These are phyloP conservation scores for Trichoderma semiorbis DNA, from an alignment of 2,329 filamentous ascomycete genomes.

Conservation along the genomic window DNA sequence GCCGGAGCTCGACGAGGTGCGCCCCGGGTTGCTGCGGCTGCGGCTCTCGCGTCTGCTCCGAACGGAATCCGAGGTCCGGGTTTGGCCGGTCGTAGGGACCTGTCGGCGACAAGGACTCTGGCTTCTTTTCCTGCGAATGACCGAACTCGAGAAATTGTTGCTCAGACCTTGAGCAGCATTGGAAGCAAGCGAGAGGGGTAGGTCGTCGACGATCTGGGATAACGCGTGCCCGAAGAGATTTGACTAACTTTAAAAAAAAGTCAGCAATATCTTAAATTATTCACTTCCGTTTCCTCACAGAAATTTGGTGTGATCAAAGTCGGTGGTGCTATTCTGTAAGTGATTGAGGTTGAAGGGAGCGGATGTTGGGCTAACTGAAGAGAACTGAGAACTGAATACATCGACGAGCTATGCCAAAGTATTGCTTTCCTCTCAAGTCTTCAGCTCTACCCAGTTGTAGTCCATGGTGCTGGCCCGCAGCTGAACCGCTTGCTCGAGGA, in stretches of 20 bases:
- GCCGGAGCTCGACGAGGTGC: constrained; percentile 42
- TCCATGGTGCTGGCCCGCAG: constrained; percentile 93
- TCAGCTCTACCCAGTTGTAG: constrained; percentile 89
- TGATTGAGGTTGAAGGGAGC: background rate
- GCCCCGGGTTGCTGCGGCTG: constrained; percentile 29
- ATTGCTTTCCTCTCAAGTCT: constrained; percentile 92
- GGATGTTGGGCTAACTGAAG: background rate
- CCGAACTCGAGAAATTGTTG: constrained; percentile 36
- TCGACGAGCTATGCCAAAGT: constrained; percentile 71
- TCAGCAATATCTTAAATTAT: constrained; percentile 95
- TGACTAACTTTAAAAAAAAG: constrained; percentile 33
- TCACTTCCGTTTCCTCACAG: constrained; percentile 93
- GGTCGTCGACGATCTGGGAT: background rate
- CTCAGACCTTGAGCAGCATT: constrained; percentile 79
- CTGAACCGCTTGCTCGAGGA: constrained; percentile 87
- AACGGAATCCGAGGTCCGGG: constrained; percentile 26
- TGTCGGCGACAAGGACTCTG: constrained; percentile 16
- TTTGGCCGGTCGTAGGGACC: constrained; percentile 25
- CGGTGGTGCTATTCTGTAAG: constrained; percentile 78
- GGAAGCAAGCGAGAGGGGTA: constrained; percentile 82
- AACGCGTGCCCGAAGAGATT: background rate
- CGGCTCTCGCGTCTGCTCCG: constrained; percentile 24
- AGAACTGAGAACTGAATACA: constrained; percentile 56
- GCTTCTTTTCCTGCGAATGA: constrained; percentile 25
- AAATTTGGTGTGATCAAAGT: constrained; percentile 99